These are phyloP conservation scores for Paramecium tetraurelia DNA, from an alignment of 73 alveolate genomes.

Conservation along the genomic window DNA sequence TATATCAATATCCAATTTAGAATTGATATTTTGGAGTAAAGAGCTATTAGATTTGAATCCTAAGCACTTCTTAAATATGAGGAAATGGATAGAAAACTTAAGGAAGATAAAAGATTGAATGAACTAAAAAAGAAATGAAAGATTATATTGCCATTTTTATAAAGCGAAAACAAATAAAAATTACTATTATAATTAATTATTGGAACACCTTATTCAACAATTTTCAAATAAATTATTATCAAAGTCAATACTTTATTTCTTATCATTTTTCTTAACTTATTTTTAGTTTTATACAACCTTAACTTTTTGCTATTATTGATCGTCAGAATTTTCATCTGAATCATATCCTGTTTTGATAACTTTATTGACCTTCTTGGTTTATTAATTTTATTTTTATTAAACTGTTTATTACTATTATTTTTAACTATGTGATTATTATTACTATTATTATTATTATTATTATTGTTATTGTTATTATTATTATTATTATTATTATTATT, in stretches of 20 bases:
- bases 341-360: background rate
- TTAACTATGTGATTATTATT: background rate
- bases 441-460: background rate
- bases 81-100: conserved; percentile 57
- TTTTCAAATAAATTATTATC: conserved; percentile 12
- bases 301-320: background rate
- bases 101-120: conserved; percentile 21
- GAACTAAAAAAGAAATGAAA: conserved; percentile 41
- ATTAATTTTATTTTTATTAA: background rate
- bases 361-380: background rate
- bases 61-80: conserved; percentile 48
- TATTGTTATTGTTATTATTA: too few species aligned
- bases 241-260: background rate
- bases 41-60: conserved; percentile 62
- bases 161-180: background rate
- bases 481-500: background rate
- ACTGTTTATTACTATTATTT: background rate
- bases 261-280: background rate
- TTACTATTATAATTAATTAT: background rate
- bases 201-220: background rate
- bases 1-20: conserved; percentile 23
- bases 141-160: background rate
- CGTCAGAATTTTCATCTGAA: background rate
- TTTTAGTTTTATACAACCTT: background rate
- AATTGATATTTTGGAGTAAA: conserved; percentile 54